A percentile compares a stretch with the other conserved stretches of the same genome.
These are phyloP conservation scores for Sarocladium kiliense DNA, from an alignment of 2,329 filamentous ascomycete genomes.

Conservation along the genomic window DNA sequence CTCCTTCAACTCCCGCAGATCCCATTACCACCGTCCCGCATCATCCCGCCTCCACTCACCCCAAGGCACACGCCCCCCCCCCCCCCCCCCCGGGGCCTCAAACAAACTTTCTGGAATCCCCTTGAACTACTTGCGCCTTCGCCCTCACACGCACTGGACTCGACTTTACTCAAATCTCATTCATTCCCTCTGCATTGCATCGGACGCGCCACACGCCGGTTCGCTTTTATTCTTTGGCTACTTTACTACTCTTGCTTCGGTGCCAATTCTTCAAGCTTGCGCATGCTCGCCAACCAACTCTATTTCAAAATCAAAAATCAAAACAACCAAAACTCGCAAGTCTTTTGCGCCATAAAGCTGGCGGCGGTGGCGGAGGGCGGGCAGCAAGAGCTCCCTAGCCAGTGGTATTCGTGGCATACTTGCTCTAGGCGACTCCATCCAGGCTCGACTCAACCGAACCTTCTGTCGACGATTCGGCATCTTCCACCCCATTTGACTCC, in stretches of 20 bases:
- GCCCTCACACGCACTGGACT: neutral
- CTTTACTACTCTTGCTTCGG: neutral
- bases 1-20: neutral
- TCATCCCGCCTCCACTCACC: constrained; percentile 5
- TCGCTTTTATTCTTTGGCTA: neutral
- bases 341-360: neutral
- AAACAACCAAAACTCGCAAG: neutral
- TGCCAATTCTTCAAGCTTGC: neutral
- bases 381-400: neutral
- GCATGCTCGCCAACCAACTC: neutral
- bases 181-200: neutral
- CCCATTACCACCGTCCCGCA: constrained; percentile 2
- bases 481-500: neutral
- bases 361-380: constrained; percentile 3
- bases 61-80: neutral
- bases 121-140: neutral
- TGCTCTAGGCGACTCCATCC: constrained; percentile 4
- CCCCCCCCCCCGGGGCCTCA: neutral
- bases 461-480: constrained; percentile 2
- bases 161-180: neutral
- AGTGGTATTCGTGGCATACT: neutral
- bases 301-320: neutral
- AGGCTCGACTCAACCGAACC: constrained; percentile 4
- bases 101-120: neutral
- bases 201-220: too few relatives aligned